These are phyloP conservation scores for Monascus ruber DNA, from an alignment of 2,329 filamentous ascomycete genomes.

Conservation along the genomic window DNA sequence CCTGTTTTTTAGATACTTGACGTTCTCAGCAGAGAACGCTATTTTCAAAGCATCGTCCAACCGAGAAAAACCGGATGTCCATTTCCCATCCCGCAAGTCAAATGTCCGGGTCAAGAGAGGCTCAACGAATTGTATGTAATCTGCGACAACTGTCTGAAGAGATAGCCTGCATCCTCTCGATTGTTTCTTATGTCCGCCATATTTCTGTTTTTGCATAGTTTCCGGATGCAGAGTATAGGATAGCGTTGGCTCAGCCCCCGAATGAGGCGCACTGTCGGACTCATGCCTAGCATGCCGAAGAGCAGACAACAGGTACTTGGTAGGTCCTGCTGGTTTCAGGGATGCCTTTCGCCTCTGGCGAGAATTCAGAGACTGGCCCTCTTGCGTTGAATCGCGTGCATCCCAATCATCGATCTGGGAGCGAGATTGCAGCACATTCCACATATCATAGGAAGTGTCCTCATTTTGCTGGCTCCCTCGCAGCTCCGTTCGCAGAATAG, in stretches of 20 bases:
- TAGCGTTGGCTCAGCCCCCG: neutral
- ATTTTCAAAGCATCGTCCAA: constrained; percentile 17
- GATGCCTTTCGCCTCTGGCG: neutral
- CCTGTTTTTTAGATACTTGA: constrained; percentile 18
- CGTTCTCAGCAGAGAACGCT: constrained; percentile 20
- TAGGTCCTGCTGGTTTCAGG: constrained; percentile 12
- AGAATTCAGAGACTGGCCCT: neutral
- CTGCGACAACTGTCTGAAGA: constrained; percentile 26
- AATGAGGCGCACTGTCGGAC: constrained; percentile 1
- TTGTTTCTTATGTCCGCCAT: neutral
- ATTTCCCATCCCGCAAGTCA: neutral
- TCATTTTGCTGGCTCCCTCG: neutral
- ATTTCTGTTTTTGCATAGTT: neutral
- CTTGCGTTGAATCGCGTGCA: neutral
- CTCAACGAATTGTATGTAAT: constrained; percentile 27
- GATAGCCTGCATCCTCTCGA: constrained; percentile 6
- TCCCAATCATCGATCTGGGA: neutral
- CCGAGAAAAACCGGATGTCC: constrained; percentile 1
- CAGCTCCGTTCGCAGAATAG: neutral
- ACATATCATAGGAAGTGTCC: constrained; percentile 1
- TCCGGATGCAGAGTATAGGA: neutral
- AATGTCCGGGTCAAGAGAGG: constrained; percentile 11
- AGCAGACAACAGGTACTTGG: constrained; percentile 19
- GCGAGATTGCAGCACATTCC: constrained; percentile 6
- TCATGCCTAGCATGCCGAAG: constrained; percentile 13